Base-by-base conservation (phyloP, 2,329 filamentous ascomycete genomes). In the Dothideomycetes sp. region DNA sequence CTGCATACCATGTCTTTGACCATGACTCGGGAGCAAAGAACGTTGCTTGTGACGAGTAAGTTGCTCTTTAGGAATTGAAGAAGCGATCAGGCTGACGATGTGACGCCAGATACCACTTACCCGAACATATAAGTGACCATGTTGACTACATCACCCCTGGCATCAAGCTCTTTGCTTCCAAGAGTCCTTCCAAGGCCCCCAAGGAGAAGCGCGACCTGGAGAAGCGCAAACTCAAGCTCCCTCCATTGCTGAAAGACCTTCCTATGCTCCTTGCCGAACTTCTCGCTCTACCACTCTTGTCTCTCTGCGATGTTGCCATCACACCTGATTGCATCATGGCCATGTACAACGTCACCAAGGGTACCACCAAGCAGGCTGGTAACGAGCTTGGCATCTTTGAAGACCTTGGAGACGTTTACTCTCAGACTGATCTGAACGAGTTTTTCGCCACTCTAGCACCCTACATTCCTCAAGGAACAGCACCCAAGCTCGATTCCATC, bases 111-210 rank as follows among this genome's bases (percentile, higher is more conserved):
- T 73, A 73, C 50, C 68, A 71, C 42, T 54, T 75, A 4, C 72
- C 72, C 1, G 57, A 59, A 19, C 51, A 64, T 31, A 47, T 75
- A 11, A 60, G 60, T 32, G 46, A 59, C 9, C 68, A 75, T 42
- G 59, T 76, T 37, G 72, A 76, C 54, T 75, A 74, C 51, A 65
- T 77, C 29, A 75, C 67, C 1, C 72, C 72, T 0, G 71, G 70
- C 12, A 65, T 73, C 45, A 71, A 69, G 45, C 59, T 75, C 15
- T 42, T 45, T 16, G 48, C 44, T n/a, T 46, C 44, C 16, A 30
- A 18, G 24, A 33, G 39, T 42, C 31, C 43, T 10, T 10, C n/a
- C n/a, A 36, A 52, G 34, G 44, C 40, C 31, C 16, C 34, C 36
- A 37, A 37, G 7, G 22, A 29, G 11, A 47, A 47, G 38, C 42